These are phyloP conservation scores for Plasmodium coatneyi DNA, from an alignment of 169 alveolate genomes.

Conservation along the genomic window DNA sequence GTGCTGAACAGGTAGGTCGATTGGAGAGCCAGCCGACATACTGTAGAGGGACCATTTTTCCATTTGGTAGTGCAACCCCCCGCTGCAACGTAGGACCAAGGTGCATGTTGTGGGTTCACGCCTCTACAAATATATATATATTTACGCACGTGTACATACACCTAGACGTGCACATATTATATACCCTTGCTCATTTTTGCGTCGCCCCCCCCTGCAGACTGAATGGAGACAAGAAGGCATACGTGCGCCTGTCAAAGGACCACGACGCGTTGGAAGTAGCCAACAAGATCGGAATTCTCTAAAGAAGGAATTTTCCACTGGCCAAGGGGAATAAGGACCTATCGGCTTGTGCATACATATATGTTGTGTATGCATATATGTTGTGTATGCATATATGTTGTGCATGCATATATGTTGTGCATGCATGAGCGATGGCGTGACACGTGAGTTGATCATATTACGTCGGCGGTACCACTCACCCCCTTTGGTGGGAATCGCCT, in stretches of 20 bases:
- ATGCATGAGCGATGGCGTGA: background rate
- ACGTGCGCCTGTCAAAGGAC: constrained; percentile 95
- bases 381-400: background rate
- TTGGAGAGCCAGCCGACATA: background rate
- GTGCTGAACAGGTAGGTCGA: constrained; percentile 90
- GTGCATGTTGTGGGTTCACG: background rate
- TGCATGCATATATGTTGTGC: background rate
- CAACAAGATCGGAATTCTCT: constrained; percentile 97
- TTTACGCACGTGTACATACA: background rate
- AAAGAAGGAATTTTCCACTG: constrained; percentile 64
- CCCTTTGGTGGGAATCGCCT: background rate
- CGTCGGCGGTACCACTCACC: background rate
- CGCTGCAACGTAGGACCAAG: no score
- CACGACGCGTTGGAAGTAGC: constrained; percentile 98
- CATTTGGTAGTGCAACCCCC: background rate
- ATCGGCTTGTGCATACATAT: background rate
- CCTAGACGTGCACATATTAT: background rate
- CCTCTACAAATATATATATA: background rate
- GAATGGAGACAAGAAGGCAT: constrained; percentile 98
- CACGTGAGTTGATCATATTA: background rate
- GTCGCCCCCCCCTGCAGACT: constrained; percentile 81
- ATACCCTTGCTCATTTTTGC: background rate
- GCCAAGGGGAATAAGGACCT: background rate
- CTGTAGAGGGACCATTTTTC: background rate
- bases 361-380: background rate